phyloP scores from a whole-genome alignment of 1,284 basidiomycete genomes.

The Trametes sp. region DNA sequence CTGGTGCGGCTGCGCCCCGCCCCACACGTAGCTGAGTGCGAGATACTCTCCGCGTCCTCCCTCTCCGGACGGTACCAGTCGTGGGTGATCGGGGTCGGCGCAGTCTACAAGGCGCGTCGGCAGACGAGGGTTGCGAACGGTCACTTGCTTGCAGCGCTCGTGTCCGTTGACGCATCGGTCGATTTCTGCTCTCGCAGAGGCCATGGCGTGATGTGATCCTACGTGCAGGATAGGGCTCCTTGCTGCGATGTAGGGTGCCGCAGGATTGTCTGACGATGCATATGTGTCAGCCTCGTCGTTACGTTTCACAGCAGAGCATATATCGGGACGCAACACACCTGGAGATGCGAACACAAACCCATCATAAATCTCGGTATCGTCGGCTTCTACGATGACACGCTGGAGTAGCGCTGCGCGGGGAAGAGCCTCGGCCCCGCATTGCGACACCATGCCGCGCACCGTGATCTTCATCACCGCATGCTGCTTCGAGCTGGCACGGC shows the following conservation, averaged over 20 bases:
- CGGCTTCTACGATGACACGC: too few relatives aligned
- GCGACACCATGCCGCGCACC: not conserved
- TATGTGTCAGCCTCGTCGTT: too few relatives aligned
- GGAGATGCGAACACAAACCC: not conserved
- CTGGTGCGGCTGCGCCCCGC: constrained; percentile 12
- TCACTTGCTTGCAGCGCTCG: not conserved
- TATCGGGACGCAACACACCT: not conserved
- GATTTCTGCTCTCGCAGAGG: not conserved
- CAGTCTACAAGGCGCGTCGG: constrained; percentile 24
- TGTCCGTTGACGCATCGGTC: not conserved
- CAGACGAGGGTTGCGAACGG: not conserved
- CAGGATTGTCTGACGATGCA: constrained; percentile 1
- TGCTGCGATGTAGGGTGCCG: constrained; percentile 8
- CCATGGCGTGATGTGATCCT: not conserved
- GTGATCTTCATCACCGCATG: too few relatives aligned
- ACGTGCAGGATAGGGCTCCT: not conserved
- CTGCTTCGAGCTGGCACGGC: too few relatives aligned
- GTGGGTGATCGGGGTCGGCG: not conserved
- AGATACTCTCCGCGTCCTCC: constrained; percentile 4
- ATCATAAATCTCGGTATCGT: too few relatives aligned
- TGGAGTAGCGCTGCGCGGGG: too few relatives aligned
- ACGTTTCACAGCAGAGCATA: not conserved
- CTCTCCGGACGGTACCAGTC: not conserved
- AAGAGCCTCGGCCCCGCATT: too few relatives aligned
- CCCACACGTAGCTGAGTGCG: constrained; percentile 27